A percentile compares a stretch with the other conserved stretches of the same genome.
Evolutionary conservation across 2,329 filamentous ascomycete genomes (phyloP).

Genomic region (Colletotrichum chrysophilum): DNA sequence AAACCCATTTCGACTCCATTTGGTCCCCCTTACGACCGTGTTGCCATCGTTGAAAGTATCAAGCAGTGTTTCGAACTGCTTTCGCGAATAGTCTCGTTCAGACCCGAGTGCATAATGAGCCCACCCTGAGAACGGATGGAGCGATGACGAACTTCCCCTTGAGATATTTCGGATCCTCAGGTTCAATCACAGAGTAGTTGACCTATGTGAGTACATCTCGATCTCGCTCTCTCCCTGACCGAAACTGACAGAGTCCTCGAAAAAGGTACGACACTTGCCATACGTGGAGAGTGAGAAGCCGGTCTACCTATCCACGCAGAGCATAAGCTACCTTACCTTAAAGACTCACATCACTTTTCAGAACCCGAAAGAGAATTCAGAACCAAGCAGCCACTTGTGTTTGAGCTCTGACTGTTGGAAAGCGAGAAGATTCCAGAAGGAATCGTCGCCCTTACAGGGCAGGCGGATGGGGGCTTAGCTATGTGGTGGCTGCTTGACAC

Average conservation of each 20-base stretch:
- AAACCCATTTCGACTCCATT: rapidly evolving
- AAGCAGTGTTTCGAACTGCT: background rate
- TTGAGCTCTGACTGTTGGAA: background rate
- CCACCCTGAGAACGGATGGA: background rate
- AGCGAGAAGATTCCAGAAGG: background rate
- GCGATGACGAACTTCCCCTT: background rate
- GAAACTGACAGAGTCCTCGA: rapidly evolving
- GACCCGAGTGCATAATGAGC: background rate
- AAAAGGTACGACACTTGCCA: background rate
- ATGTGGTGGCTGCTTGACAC: background rate
- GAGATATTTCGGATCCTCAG: background rate
- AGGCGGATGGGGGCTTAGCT: background rate
- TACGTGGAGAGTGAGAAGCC: background rate
- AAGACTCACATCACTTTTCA: background rate
- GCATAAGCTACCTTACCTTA: background rate
- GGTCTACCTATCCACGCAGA: background rate
- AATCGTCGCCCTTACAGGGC: background rate
- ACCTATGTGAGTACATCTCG: background rate
- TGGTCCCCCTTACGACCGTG: background rate
- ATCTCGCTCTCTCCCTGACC: rapidly evolving
- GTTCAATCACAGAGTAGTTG: background rate
- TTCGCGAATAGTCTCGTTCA: background rate
- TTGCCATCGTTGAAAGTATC: background rate
- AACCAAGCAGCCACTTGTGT: background rate
- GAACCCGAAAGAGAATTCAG: background rate